phyloP scores from a whole-genome alignment of 2,329 filamentous ascomycete species.

The Blastomyces emzantsi region DNA sequence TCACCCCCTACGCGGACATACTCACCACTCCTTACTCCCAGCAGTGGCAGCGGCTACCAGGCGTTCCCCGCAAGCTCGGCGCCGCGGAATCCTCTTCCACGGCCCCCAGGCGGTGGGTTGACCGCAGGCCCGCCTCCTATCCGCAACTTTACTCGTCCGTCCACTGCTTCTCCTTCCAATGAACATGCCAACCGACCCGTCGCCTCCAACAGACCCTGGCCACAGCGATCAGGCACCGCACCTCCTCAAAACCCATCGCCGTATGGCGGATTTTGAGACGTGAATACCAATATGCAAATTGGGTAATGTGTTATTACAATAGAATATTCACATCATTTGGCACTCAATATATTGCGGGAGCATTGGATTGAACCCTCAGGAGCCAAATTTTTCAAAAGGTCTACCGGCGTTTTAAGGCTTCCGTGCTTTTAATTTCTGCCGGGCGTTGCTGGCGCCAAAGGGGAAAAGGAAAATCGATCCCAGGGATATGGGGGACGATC shows the following conservation, averaged over 20 bases:
- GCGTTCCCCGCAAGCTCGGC: slow-evolving; percentile 12
- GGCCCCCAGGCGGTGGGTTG: slow-evolving; percentile 7
- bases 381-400: not conserved
- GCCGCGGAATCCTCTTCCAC: slow-evolving; percentile 9
- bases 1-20: slow-evolving; percentile 14
- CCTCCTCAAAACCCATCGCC: slow-evolving; percentile 14
- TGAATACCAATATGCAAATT: not conserved
- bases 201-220: slow-evolving; percentile 9
- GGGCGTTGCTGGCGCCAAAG: not conserved
- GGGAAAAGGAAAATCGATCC: not conserved
- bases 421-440: not conserved
- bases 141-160: slow-evolving; percentile 18
- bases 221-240: slow-evolving; percentile 19
- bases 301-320: not conserved
- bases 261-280: not conserved
- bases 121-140: slow-evolving; percentile 14
- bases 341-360: not conserved
- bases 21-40: slow-evolving; percentile 10
- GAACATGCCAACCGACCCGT: slow-evolving; percentile 20
- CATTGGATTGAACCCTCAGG: not conserved
- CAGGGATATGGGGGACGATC: too few species aligned
- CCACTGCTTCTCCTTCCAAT: slow-evolving; percentile 19
- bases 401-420: not conserved
- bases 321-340: not conserved
- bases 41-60: slow-evolving; percentile 7